Conservation (phyloP, 768 basidiomycete species). For the Sarcodon sp. region DNA sequence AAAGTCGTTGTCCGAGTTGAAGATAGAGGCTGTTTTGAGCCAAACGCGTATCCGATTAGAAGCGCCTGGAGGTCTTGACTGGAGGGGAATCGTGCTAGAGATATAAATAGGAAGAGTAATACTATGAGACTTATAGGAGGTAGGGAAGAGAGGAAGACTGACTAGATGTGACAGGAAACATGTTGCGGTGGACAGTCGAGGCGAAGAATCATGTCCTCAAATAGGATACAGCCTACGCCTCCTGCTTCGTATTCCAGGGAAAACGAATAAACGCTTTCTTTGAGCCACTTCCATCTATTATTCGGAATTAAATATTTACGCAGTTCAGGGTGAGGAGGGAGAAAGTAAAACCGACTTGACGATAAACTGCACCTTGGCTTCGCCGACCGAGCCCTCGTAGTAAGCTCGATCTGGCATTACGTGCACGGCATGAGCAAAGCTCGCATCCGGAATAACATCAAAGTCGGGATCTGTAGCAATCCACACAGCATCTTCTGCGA, state of each 20-base stretch:
- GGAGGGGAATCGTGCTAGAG: not conserved
- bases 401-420: constrained; percentile 30
- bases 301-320: not conserved
- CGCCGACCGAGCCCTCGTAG: constrained; percentile 44
- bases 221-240: constrained; percentile 41
- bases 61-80: not conserved
- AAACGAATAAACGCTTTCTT: constrained; percentile 34
- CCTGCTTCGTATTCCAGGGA: constrained; percentile 54
- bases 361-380: constrained; percentile 42
- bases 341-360: constrained; percentile 25
- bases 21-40: not conserved
- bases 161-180: constrained; percentile 45
- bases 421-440: constrained; percentile 35
- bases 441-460: constrained; percentile 38
- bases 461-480: constrained; percentile 58
- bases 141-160: too few relatives aligned
- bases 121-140: constrained; percentile 8
- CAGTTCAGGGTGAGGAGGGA: not conserved
- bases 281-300: constrained; percentile 35
- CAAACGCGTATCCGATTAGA: not conserved
- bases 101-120: constrained; percentile 16
- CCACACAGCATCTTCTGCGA: constrained; percentile 54
- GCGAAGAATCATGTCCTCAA: constrained; percentile 38
- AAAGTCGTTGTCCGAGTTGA: not conserved
- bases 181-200: constrained; percentile 35